Evolutionary conservation across 177 flowering plant genomes (phyloP).

Genomic region (Tripterygium wilfordii): DNA sequence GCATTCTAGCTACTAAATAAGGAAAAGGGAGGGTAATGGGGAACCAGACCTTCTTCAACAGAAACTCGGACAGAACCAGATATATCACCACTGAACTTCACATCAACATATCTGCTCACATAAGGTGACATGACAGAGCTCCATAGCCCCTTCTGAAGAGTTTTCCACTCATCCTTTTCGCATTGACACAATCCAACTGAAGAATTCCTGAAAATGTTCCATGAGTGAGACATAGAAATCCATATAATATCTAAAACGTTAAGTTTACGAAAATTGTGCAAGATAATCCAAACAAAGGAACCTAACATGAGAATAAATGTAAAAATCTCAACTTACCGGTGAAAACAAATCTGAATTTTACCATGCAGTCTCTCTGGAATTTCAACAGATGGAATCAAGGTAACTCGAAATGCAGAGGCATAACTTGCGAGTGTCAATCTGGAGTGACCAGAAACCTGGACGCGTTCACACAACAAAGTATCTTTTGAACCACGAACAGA

Average conservation of each 20-base stretch:
- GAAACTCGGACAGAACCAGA: constrained; percentile 57
- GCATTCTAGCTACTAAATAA: too few relatives aligned
- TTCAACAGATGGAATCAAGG: constrained; percentile 58
- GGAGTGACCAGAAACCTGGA: constrained; percentile 53
- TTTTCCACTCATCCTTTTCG: constrained; percentile 67
- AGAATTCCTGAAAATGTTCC: constrained; percentile 56
- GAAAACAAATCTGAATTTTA: constrained; percentile 74
- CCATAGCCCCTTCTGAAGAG: constrained; percentile 59
- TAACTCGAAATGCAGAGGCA: constrained; percentile 56
- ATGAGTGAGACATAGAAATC: constrained; percentile 3
- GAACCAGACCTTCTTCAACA: constrained; percentile 54
- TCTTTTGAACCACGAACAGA: constrained; percentile 30
- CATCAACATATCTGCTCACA: constrained; percentile 66
- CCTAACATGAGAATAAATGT: background rate
- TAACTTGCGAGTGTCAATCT: constrained; percentile 62
- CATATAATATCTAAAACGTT: background rate
- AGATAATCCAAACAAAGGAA: background rate
- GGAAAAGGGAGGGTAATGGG: background rate
- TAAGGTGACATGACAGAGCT: constrained; percentile 68
- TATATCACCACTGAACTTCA: constrained; percentile 54
- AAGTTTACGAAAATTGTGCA: background rate
- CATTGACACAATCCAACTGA: constrained; percentile 78
- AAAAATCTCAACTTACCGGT: constrained; percentile 45
- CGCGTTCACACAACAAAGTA: constrained; percentile 53
- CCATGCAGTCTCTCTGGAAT: constrained; percentile 57